Evolutionary conservation across 2,329 filamentous ascomycete genomes (phyloP), one percentile per base, ranked within the genome.

Genomic region (Fusarium sp.): DNA sequence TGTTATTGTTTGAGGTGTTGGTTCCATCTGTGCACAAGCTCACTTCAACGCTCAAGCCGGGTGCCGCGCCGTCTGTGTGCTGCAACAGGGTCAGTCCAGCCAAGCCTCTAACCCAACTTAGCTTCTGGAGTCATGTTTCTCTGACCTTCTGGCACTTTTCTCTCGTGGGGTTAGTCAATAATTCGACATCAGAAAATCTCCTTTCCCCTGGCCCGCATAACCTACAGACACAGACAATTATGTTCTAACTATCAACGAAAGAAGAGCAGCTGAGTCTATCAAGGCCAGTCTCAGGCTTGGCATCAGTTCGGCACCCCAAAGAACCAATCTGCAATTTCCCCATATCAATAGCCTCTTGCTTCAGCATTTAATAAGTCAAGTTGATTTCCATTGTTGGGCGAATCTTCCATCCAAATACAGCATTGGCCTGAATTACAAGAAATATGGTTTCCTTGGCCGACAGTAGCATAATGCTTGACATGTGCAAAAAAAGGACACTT

Each of bases 61-160:
- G 46, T 73, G 63, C 69, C 67, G 63, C 62, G 70, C 66, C 72
- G 60, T 64, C 64, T 72, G 64, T 73, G 69, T 70, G 69, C 66
- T 59, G 62, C 57, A 72, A 57, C 59, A 69, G 47, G 44, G 62
- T 51, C 55, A 59, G 56, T 58, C 58, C 47, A 59, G 51, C 65
- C 24, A 56, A 52, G 56, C 38, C 49, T 47, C 54, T 44, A 60
- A 46, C 62, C 22, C 34, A 53, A 45, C 24, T 28, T 54, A 65
- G 68, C 28, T 56, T 33, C 51, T 60, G 44, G 65, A 68, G 55
- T 62, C 58, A 51, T 67, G 68, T 68, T 70, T 70, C 57, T 71
- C 58, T 67, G 53, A 38, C 52, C 60, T 61, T 73, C 62, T 61
- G 50, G 66, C 58, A 63, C 61, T 69, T 64, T 70, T 71, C 72